Evolutionary conservation across 2,329 filamentous ascomycete species (phyloP).

Genomic region (Ceratocystis huliohia): DNA sequence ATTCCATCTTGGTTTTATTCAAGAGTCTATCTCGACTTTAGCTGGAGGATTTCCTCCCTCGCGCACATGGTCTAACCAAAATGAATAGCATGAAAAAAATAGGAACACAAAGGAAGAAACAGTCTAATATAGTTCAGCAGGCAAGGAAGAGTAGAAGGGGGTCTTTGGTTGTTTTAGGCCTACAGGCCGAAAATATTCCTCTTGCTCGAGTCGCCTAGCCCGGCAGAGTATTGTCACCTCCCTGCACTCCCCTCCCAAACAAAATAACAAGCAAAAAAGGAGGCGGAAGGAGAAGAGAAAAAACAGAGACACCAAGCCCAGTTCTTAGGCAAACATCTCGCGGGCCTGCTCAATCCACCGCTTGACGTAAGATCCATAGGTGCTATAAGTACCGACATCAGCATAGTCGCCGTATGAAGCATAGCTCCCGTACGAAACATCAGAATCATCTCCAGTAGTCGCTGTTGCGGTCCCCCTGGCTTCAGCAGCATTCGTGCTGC

Average conservation of each 20-base stretch:
- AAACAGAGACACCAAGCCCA: neutral
- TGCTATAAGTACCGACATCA: conserved; percentile 7
- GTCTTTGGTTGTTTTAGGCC: neutral
- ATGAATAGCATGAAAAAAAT: neutral
- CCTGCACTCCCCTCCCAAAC: neutral
- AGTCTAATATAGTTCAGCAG: neutral
- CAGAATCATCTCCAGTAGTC: neutral
- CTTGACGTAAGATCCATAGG: conserved; percentile 13
- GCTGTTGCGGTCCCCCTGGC: neutral
- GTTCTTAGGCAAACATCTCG: neutral
- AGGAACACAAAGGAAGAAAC: neutral
- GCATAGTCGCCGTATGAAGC: conserved; percentile 16
- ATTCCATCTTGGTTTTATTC: neutral
- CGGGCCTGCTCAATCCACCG: conserved; percentile 5
- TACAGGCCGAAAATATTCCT: neutral
- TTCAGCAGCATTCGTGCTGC: neutral
- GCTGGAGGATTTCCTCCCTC: neutral
- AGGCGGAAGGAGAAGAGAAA: neutral
- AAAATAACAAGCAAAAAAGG: neutral
- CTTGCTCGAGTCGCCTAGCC: neutral
- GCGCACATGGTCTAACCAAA: neutral
- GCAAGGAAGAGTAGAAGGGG: neutral
- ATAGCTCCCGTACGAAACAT: conserved; percentile 9
- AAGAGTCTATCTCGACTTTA: neutral
- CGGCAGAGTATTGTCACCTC: neutral